A percentile compares a stretch with the other conserved stretches of the same genome.
These are phyloP conservation scores for Fragilariopsis cylindrus DNA, from an alignment of 108 stramenopile species.

Conservation along the genomic window DNA sequence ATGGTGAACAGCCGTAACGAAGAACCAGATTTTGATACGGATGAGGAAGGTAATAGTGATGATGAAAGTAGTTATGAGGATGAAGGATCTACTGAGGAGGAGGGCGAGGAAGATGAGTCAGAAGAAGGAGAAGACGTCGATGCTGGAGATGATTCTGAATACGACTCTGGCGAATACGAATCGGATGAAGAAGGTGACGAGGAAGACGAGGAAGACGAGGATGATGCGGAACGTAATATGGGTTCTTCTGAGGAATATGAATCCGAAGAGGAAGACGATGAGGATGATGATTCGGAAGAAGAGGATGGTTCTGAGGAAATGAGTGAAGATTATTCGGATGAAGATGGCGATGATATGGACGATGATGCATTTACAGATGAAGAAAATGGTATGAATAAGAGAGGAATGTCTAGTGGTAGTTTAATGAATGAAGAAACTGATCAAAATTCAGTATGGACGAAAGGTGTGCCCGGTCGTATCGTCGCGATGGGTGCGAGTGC, in stretches of 20 bases:
- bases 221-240: not conserved
- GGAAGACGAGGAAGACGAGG: not conserved
- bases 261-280: not conserved
- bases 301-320: not conserved
- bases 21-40: conserved; percentile 11
- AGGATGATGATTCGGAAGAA: not conserved
- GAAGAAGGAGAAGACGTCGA: not conserved
- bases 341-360: not conserved
- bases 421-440: not conserved
- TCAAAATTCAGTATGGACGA: not conserved
- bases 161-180: not conserved
- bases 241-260: not conserved
- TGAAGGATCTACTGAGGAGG: not conserved
- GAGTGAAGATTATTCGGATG: conserved; percentile 1
- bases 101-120: not conserved
- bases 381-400: not conserved
- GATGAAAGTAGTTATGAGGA: not conserved
- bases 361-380: not conserved
- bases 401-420: not conserved
- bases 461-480: not conserved
- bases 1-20: not conserved
- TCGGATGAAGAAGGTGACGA: not conserved
- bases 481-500: not conserved
- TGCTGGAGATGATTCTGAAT: not conserved
- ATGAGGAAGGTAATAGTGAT: not conserved